A percentile compares a stretch with the other conserved stretches of the same genome.
phyloP scores from a whole-genome alignment of 139 green algal genomes.

The Pseudopediastrum boryanum region DNA sequence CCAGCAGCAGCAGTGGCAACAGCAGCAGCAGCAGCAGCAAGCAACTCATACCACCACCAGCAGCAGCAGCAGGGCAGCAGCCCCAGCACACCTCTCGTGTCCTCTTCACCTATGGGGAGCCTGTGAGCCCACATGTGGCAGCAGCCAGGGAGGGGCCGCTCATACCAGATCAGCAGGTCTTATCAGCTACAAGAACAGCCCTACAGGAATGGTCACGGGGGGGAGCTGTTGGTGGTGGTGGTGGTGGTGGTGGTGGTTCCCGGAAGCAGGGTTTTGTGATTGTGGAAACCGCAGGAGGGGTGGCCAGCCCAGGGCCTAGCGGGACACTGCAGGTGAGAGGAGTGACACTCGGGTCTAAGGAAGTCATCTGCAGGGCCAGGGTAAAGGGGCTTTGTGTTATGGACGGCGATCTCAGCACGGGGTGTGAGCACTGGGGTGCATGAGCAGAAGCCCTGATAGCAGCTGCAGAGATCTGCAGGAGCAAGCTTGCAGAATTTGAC shows the following conservation, averaged over 20 bases:
- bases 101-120: conserved; percentile 69
- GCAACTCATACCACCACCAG: not conserved
- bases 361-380: no score
- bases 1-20: conserved; percentile 19
- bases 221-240: not conserved
- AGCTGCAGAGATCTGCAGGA: no score
- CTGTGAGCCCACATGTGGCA: conserved; percentile 86
- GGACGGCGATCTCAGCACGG: no score
- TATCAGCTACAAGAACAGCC: conserved; percentile 10
- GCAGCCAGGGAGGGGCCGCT: conserved; percentile 58
- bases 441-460: no score
- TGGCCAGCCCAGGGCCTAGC: conserved; percentile 83
- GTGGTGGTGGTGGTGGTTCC: conserved; percentile 8
- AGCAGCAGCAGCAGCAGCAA: not conserved
- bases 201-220: not conserved
- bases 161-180: conserved; percentile 57
- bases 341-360: no score
- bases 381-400: no score
- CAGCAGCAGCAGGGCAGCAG: not conserved
- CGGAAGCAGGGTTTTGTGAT: conserved; percentile 56
- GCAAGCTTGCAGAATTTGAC: no score
- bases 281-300: conserved; percentile 93
- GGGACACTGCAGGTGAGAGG: conserved; percentile 78
- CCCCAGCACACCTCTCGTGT: conserved; percentile 3
- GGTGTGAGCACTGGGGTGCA: no score